These are phyloP conservation scores for Curvularia sp. DNA, from an alignment of 2,329 filamentous ascomycete species.

Conservation along the genomic window DNA sequence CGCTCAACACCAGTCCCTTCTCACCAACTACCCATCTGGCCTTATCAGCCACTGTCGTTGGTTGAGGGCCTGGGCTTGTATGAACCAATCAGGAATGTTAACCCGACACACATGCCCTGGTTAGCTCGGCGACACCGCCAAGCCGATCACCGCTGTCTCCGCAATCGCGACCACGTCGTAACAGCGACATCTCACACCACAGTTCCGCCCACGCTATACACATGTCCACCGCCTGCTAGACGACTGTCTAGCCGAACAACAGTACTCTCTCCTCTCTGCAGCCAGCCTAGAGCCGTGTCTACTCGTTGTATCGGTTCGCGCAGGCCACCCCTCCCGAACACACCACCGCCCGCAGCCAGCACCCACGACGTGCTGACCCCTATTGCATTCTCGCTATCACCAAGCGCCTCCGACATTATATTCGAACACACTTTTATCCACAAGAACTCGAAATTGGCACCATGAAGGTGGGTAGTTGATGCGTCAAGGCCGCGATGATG, in stretches of 20 bases:
- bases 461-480: slow-evolving; percentile 49
- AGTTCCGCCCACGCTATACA: slow-evolving; percentile 23
- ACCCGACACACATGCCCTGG: slow-evolving; percentile 37
- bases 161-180: slow-evolving; percentile 35
- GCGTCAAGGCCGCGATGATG: slow-evolving; percentile 25
- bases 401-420: slow-evolving; percentile 15
- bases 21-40: slow-evolving; percentile 37
- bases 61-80: slow-evolving; percentile 30
- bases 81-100: slow-evolving; percentile 37
- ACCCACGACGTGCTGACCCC: slow-evolving; percentile 30
- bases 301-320: slow-evolving; percentile 48
- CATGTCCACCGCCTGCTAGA: slow-evolving; percentile 50
- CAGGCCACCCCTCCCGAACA: slow-evolving; percentile 44
- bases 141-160: slow-evolving; percentile 32
- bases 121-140: slow-evolving; percentile 32
- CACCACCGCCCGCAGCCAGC: slow-evolving; percentile 37
- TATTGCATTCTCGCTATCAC: slow-evolving; percentile 10
- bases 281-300: slow-evolving; percentile 53
- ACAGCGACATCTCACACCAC: slow-evolving; percentile 37
- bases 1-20: slow-evolving; percentile 36
- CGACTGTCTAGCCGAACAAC: slow-evolving; percentile 50
- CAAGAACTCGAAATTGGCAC: slow-evolving; percentile 22
- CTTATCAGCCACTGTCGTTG: slow-evolving; percentile 38
- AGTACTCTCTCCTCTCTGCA: slow-evolving; percentile 50
- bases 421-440: slow-evolving; percentile 1